Evolutionary conservation across 495 filamentous ascomycete genomes (phyloP), one percentile per base, ranked within the genome.

Genomic region (Immersiella caudata): DNA sequence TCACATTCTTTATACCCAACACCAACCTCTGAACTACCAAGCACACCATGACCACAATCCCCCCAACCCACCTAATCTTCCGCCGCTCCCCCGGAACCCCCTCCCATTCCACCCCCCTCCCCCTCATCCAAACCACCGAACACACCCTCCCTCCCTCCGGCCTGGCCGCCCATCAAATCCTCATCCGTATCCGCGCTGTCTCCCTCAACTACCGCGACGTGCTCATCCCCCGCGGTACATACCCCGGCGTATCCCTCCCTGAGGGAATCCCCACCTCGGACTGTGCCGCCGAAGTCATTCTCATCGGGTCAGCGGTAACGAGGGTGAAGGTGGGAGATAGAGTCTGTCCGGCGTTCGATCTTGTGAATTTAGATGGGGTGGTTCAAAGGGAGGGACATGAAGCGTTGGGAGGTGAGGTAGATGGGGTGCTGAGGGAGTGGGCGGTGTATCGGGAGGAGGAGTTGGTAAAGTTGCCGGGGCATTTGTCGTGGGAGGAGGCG

Each of bases 161-260:
- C 16, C 61, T 68, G 5, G 33, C 16, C 2, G 35, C 67, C 46
- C 60, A 52, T 46, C 81, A 88, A 62, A 84, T 88, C 1, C 72
- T 88, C 33, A 80, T 88, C n/a, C 78, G 82, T 65, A 81, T 87
- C 54, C 69, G 71, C 29, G 74, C 83, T 25, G 82, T 87, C 0
- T 81, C 83, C 18, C 78, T 88, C 20, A 88, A 88, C 69, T 88
- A 85, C 70, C 80, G 85, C 50, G 85, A 88, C 67, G 61, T 25
- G 0, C 35, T 52, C 0, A 64, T 68, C 26, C 61, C 64, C 33
- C 61, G 46, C 36, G 67, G 61, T 0, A 3, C 9, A 0, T 68
- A 68, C 67, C 67, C 52, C 5, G 62, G 52, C 3, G n/a, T 7
- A 0, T 24, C 21, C 6, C 0, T 64, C 12, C 6, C 20, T 5